phyloP scores from a whole-genome alignment of 116 monocot species.

The Cymodocea nodosa region DNA sequence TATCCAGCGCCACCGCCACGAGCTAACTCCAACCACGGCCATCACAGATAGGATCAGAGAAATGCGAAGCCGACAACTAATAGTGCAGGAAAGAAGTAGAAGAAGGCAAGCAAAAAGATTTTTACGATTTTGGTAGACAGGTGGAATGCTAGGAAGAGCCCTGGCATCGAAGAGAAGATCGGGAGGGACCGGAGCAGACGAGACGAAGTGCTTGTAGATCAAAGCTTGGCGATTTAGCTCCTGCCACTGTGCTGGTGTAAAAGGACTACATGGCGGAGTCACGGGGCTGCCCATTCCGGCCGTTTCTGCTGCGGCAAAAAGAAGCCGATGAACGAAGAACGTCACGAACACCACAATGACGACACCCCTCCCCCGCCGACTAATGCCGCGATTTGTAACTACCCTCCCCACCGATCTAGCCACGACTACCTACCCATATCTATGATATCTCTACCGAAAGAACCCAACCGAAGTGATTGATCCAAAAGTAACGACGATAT shows the following conservation, averaged over 20 bases:
- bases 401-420: too few species aligned
- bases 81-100: not conserved
- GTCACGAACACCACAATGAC: not conserved
- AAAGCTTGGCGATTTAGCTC: conserved; percentile 60
- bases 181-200: conserved; percentile 38
- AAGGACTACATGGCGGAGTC: not conserved
- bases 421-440: too few species aligned
- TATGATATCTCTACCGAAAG: too few species aligned
- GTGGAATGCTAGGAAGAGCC: conserved; percentile 7
- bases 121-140: conserved; percentile 11
- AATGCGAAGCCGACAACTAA: not conserved
- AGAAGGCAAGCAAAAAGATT: not conserved
- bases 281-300: not conserved
- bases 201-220: conserved; percentile 52
- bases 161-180: conserved; percentile 8
- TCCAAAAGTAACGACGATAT: too few species aligned
- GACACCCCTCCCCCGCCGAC: too few species aligned
- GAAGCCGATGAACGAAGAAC: not conserved
- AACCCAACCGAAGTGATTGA: too few species aligned
- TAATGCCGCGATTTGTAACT: too few species aligned
- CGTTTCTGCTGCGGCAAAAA: not conserved
- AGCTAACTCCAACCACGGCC: not conserved
- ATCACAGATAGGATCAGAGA: not conserved
- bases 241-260: conserved; percentile 35
- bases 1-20: conserved; percentile 7